Percentiles rank a stretch among this genome's conserved stretches.
Evolutionary conservation across 1,139 yeast species (phyloP).

Genomic region (Kazachstania sp.): DNA sequence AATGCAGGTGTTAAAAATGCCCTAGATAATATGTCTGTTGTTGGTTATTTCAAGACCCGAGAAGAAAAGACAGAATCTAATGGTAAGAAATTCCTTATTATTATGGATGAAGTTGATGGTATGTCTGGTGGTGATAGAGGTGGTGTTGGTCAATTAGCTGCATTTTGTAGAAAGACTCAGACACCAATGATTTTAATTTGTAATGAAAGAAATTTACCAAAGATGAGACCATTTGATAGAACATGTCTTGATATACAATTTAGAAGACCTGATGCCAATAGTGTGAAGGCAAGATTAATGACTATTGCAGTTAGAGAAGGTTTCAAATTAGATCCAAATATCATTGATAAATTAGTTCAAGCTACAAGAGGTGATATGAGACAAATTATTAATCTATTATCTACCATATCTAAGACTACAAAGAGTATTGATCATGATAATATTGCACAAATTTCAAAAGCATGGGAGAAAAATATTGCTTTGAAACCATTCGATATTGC

Average conservation of each 20-base stretch:
- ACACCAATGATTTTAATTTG: slow-evolving; percentile 91
- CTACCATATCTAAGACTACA: slow-evolving; percentile 72
- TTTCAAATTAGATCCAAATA: slow-evolving; percentile 67
- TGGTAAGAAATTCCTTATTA: slow-evolving; percentile 58
- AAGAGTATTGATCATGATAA: slow-evolving; percentile 48
- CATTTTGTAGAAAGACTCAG: slow-evolving; percentile 72
- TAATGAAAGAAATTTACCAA: slow-evolving; percentile 85
- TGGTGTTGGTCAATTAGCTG: slow-evolving; percentile 92
- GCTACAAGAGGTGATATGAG: slow-evolving; percentile 88
- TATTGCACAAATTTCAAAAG: slow-evolving; percentile 45
- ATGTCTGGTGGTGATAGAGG: slow-evolving; percentile 99
- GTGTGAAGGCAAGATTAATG: slow-evolving; percentile 77
- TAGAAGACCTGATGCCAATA: slow-evolving; percentile 78
- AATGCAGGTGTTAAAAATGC: slow-evolving; percentile 63
- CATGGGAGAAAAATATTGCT: slow-evolving; percentile 87
- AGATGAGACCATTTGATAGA: slow-evolving; percentile 91
- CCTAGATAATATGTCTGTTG: slow-evolving; percentile 72
- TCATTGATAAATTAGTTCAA: slow-evolving; percentile 76
- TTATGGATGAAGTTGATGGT: slow-evolving; percentile 99
- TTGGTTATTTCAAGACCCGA: slow-evolving; percentile 55
- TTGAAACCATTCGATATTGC: slow-evolving; percentile 89
- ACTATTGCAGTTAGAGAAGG: slow-evolving; percentile 84
- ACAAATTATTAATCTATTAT: slow-evolving; percentile 81
- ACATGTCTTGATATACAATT: slow-evolving; percentile 78
- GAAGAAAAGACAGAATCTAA: slow-evolving; percentile 28